Evolutionary conservation across 495 filamentous ascomycete genomes (phyloP).

Genomic region (Cryomyces antarcticus): DNA sequence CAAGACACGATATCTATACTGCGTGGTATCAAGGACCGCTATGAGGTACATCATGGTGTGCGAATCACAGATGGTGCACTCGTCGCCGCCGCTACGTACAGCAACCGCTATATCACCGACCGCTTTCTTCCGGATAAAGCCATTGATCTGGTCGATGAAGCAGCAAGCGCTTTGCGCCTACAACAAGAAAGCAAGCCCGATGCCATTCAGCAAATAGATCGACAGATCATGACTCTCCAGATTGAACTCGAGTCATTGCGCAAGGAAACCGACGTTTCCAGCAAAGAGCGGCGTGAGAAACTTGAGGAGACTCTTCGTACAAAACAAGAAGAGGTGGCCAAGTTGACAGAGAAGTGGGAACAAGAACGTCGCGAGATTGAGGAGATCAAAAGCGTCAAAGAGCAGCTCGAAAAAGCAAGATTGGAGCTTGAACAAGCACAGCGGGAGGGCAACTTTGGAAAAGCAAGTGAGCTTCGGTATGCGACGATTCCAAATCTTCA

Average conservation of each 20-base stretch:
- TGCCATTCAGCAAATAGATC: conserved; percentile 72
- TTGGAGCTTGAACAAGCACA: conserved; percentile 75
- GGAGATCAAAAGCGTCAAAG: conserved; percentile 64
- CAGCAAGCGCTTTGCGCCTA: conserved; percentile 68
- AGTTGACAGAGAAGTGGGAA: conserved; percentile 65
- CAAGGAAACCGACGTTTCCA: conserved; percentile 81
- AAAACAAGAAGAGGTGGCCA: conserved; percentile 46
- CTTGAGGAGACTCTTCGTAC: conserved; percentile 53
- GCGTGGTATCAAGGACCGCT: conserved; percentile 87
- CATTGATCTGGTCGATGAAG: conserved; percentile 92
- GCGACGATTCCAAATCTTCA: conserved; percentile 67
- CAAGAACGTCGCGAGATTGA: conserved; percentile 74
- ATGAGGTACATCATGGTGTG: conserved; percentile 91
- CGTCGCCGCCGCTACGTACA: conserved; percentile 78
- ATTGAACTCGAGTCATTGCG: conserved; percentile 91
- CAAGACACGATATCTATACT: conserved; percentile 90
- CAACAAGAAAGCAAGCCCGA: conserved; percentile 97
- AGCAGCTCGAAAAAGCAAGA: conserved; percentile 62
- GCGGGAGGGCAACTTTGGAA: conserved; percentile 75
- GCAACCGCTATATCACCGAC: conserved; percentile 91
- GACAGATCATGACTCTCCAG: conserved; percentile 89
- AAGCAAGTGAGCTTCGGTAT: conserved; percentile 73
- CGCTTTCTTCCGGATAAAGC: conserved; percentile 92
- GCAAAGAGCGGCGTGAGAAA: conserved; percentile 71
- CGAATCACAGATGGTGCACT: conserved; percentile 83